phyloP scores from a whole-genome alignment of 352 stramenopile genomes.

The Pythium oligandrum region DNA sequence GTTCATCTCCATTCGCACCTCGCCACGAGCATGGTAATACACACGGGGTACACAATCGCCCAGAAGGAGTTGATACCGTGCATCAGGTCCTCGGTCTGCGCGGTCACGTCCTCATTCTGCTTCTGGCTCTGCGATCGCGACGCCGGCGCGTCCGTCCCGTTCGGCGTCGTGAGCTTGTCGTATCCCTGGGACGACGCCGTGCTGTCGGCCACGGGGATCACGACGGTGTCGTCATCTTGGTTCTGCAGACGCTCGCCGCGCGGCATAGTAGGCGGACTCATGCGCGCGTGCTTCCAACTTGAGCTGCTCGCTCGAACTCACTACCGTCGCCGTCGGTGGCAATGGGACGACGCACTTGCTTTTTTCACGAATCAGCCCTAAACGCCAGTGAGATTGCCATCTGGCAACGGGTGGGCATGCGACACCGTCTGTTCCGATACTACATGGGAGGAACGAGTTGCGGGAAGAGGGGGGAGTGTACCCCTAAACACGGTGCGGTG shows the following conservation, averaged over 20 bases:
- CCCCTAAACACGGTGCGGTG: too few species aligned
- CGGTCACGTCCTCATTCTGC: conserved; percentile 15
- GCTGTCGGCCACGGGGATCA: conserved; percentile 27
- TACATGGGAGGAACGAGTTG: too few species aligned
- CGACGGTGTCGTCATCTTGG: conserved; percentile 15
- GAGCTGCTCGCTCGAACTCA: too few species aligned
- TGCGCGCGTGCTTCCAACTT: too few species aligned
- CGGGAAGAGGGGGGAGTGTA: too few species aligned
- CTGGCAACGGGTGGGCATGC: too few species aligned
- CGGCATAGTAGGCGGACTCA: too few species aligned
- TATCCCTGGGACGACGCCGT: conserved; percentile 24
- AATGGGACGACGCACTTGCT: too few species aligned
- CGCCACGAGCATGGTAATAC: conserved; percentile 75
- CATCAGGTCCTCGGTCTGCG: conserved; percentile 68
- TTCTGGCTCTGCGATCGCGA: conserved; percentile 8
- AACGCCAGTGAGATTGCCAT: too few species aligned
- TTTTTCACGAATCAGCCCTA: too few species aligned
- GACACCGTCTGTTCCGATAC: too few species aligned
- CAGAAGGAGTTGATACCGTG: conserved; percentile 87
- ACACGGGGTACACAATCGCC: conserved; percentile 79
- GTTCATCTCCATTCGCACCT: conserved; percentile 12
- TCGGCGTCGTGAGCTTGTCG: conserved; percentile 62
- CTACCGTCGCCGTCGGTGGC: too few species aligned
- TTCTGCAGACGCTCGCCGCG: background rate
- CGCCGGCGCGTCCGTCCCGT: conserved; percentile 10